These are phyloP conservation scores for Aspergillus sparsus DNA, from an alignment of 495 filamentous ascomycete species.

Conservation along the genomic window DNA sequence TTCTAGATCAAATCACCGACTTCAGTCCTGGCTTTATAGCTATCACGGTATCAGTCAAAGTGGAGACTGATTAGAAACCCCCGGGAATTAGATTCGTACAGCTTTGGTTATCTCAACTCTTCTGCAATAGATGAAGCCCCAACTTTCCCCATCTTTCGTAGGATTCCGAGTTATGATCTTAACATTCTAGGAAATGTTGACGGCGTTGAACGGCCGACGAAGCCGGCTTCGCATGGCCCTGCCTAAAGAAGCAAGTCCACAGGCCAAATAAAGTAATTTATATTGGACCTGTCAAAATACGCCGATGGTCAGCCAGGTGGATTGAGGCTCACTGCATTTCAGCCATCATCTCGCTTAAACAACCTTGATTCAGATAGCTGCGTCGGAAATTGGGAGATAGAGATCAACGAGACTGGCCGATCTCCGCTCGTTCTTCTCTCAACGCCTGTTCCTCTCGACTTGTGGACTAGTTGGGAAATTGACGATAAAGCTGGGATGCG, in stretches of 20 bases:
- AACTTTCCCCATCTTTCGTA: not conserved
- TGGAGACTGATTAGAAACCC: not conserved
- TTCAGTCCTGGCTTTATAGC: constrained; percentile 6
- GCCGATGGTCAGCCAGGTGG: not conserved
- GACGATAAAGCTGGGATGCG: not conserved
- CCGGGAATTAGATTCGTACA: not conserved
- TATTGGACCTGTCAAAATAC: not conserved
- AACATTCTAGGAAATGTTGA: not conserved
- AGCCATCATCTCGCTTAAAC: too few species aligned
- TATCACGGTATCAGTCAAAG: not conserved
- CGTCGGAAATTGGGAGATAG: too few species aligned
- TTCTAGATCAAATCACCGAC: not conserved
- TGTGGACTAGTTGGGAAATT: not conserved
- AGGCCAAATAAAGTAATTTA: constrained; percentile 2
- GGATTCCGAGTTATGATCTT: not conserved
- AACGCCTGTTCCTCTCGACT: not conserved
- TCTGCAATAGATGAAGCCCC: not conserved
- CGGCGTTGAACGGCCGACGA: not conserved
- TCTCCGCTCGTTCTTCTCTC: too few species aligned
- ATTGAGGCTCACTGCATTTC: too few species aligned
- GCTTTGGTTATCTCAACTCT: too few species aligned
- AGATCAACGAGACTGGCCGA: too few species aligned
- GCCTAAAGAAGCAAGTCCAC: constrained; percentile 13
- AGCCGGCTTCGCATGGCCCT: constrained; percentile 12
- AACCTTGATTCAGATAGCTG: too few species aligned